Conservation (phyloP, 805 yeast species). For the Yarrowia divulgata region DNA sequence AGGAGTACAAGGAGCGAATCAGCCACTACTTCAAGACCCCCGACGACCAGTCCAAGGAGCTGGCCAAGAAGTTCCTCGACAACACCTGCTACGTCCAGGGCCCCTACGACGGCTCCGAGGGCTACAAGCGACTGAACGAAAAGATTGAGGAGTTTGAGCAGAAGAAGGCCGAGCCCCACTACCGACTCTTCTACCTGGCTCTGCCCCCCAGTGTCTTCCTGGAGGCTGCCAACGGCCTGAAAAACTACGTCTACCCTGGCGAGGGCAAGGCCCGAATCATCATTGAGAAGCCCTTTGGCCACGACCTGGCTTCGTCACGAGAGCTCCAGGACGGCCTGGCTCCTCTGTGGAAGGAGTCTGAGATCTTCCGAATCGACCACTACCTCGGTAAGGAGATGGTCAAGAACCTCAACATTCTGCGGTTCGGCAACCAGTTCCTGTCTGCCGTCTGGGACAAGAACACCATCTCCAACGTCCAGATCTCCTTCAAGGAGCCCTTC, state of each 20-base stretch:
- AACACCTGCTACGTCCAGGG: conserved; percentile 76
- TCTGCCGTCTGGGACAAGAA: conserved; percentile 89
- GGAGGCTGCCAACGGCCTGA: conserved; percentile 75
- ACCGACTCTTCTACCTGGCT: conserved; percentile 90
- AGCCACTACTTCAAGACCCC: conserved; percentile 64
- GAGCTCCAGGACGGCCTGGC: conserved; percentile 77
- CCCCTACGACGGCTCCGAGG: conserved; percentile 79
- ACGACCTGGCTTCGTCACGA: conserved; percentile 79
- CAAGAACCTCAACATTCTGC: conserved; percentile 83
- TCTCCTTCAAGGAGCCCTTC: conserved; percentile 95
- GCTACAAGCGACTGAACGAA: conserved; percentile 65
- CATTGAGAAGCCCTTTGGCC: conserved; percentile 97
- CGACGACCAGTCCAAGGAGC: conserved; percentile 54
- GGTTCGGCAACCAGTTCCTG: conserved; percentile 90
- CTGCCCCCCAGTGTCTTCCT: conserved; percentile 93
- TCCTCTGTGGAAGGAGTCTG: conserved; percentile 89
- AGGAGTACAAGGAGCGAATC: conserved; percentile 73
- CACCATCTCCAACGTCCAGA: conserved; percentile 79
- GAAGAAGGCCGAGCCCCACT: conserved; percentile 58
- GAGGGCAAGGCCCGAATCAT: conserved; percentile 79
- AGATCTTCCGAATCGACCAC: conserved; percentile 94
- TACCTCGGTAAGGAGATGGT: conserved; percentile 98
- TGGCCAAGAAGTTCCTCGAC: conserved; percentile 66
- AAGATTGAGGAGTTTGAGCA: conserved; percentile 68
- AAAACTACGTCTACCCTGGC: conserved; percentile 68